These are phyloP conservation scores for Ustilago crameri DNA, from an alignment of 1,284 basidiomycete genomes.

Conservation along the genomic window DNA sequence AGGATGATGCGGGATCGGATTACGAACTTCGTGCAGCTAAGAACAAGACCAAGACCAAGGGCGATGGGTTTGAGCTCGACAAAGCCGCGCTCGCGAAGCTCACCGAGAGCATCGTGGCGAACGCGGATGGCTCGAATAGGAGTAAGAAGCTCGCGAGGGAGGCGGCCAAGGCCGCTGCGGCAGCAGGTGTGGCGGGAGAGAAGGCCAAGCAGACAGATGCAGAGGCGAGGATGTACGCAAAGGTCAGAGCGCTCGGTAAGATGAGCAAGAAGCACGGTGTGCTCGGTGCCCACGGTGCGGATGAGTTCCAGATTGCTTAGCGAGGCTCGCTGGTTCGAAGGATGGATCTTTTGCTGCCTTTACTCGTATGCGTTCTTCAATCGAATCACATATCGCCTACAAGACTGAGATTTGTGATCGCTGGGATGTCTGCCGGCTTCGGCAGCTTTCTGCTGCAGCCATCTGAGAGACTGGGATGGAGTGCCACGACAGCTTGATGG, in stretches of 20 bases:
- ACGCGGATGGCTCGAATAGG: constrained; percentile 71
- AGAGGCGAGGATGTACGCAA: constrained; percentile 86
- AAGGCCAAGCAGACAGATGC: constrained; percentile 71
- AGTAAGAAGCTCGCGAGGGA: constrained; percentile 26
- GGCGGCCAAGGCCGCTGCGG: constrained; percentile 15
- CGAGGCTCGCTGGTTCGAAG: too few relatives aligned
- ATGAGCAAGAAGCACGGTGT: constrained; percentile 82
- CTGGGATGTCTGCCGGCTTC: too few relatives aligned
- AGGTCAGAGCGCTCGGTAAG: constrained; percentile 85
- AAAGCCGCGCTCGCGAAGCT: constrained; percentile 19
- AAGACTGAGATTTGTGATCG: too few relatives aligned
- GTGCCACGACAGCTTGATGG: too few relatives aligned
- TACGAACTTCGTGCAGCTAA: constrained; percentile 25
- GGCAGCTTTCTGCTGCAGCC: too few relatives aligned
- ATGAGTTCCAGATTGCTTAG: constrained; percentile 63
- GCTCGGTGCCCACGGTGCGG: constrained; percentile 77
- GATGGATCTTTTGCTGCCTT: too few relatives aligned
- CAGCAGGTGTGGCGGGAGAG: constrained; percentile 9
- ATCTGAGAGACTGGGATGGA: too few relatives aligned
- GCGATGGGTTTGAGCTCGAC: constrained; percentile 29
- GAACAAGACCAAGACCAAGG: background rate
- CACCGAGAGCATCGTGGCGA: constrained; percentile 52
- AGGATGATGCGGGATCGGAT: constrained; percentile 29
- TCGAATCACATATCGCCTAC: too few relatives aligned
- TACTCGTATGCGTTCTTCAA: too few relatives aligned